Evolutionary conservation across 192 early-diverging fungal species (phyloP), one percentile per base, ranked within the genome.

Genomic region (Umbelopsis sp.): DNA sequence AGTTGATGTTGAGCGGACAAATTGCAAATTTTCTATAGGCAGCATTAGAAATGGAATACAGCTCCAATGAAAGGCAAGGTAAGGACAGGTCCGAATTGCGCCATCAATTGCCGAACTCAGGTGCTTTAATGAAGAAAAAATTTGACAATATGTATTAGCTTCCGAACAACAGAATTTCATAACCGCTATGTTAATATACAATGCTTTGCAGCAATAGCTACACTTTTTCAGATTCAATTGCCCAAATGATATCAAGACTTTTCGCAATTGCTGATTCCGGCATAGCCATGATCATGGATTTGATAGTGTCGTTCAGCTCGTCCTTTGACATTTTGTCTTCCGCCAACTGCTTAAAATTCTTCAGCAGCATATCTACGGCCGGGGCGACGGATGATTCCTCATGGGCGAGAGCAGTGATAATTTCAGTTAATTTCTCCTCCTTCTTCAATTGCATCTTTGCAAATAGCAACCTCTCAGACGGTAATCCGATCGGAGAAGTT

Each of bases 401-500:
- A 20, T 64, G 52, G 12, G 46, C 70, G 23, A 71, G 52, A 2
- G 30, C 13, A 13, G 27, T 46, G 52, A 71, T 49, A 3, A 71
- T 61, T 48, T 71, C 55, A 46, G 41, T 64, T 13, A 71, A 49
- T 4, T 55, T 41, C 9, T 71, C 55, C 13, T 44, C 49, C 16
- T 64, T 58, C 35, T 58, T 58, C 5, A 71, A 46, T 35, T 71
- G 70, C 7, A 71, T 52, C 48, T 71, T 71, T 3, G 70, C 55
- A 49, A 71, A 71, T 10, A 71, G 70, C 13, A 71, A 22, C 23
- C 70, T 53, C 18, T 71, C 70, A 20, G 70, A 71, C 21, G 61
- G 55, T 18, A 71, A 35, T 16, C 70, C 70, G 48, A 71, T 51
- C 4, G 53, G 46, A 30, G 70, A 71, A 21, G 55, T 64, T 22